Conservation (phyloP, 2,329 filamentous ascomycete species). For the Cladosporium sp. region DNA sequence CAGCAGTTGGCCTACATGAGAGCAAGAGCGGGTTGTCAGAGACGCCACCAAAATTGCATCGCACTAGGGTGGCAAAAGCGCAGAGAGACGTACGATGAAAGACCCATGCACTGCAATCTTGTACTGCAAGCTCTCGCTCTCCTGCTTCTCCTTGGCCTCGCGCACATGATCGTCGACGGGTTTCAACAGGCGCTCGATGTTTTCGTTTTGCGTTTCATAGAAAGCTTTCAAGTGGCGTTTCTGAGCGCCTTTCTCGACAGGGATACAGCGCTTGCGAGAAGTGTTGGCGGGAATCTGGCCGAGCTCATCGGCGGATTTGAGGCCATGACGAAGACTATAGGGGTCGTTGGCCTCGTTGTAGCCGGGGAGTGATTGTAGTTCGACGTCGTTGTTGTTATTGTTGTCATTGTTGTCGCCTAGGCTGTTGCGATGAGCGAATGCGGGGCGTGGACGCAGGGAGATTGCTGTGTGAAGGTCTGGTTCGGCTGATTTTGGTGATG, state of each 20-base stretch:
- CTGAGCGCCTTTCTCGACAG: slow-evolving; percentile 40
- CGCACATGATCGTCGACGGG: slow-evolving; percentile 85
- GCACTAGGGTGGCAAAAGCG: not conserved
- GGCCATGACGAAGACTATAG: slow-evolving; percentile 68
- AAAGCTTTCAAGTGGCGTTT: slow-evolving; percentile 66
- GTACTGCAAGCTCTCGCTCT: slow-evolving; percentile 73
- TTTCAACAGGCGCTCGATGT: slow-evolving; percentile 86
- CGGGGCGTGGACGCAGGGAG: slow-evolving; percentile 39
- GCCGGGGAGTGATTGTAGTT: slow-evolving; percentile 48
- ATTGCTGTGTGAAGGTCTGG: slow-evolving; percentile 46
- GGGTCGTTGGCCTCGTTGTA: slow-evolving; percentile 69
- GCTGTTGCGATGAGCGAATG: slow-evolving; percentile 29
- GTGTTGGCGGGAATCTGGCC: slow-evolving; percentile 74
- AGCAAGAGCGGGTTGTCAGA: not conserved
- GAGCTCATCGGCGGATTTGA: slow-evolving; percentile 75
- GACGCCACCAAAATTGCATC: too few species aligned
- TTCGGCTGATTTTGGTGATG: slow-evolving; percentile 23
- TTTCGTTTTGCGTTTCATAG: slow-evolving; percentile 87
- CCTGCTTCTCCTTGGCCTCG: slow-evolving; percentile 72
- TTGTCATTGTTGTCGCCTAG: slow-evolving; percentile 19
- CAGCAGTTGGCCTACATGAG: slow-evolving; percentile 54
- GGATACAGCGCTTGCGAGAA: slow-evolving; percentile 62
- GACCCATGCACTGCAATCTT: slow-evolving; percentile 62
- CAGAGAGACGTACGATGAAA: slow-evolving; percentile 55
- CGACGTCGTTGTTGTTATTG: slow-evolving; percentile 37